Evolutionary conservation across 345 rosid species (phyloP), one percentile per base, ranked within the genome.

Genomic region (Eucalyptus tenuipes): DNA sequence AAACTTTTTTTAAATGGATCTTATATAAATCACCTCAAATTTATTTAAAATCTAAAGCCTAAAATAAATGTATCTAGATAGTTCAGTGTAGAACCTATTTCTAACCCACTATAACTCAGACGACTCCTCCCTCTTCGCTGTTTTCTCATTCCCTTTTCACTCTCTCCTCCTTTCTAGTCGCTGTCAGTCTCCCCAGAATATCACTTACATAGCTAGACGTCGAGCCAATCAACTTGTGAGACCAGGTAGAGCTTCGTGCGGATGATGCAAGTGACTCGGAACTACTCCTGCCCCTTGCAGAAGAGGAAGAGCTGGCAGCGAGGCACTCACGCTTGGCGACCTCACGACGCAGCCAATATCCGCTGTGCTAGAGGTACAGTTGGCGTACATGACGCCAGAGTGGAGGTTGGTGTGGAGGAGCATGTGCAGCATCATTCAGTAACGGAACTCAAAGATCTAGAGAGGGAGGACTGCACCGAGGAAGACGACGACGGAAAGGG

Each of bases 351-450:
- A 55, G 61, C 61, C 29, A 55, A 10, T 24, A 22, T 55, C 50
- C 3, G 12, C 29, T 24, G 61, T 55, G 61, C 61, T 16, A 24
- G 61, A 55, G 13, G 29, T 24, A 55, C 27, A 5, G 29, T 24
- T 10, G 29, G 61, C 29, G 29, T 55, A 55, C 61, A 55, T 55
- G 29, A 55, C 6, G 29, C 61, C 99, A 4, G 96, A 97, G 3
- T 95, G 95, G 87, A 96, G 96, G 93, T 96, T 99, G 31, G 98
- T 92, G 8, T 94, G 95, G 90, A 97, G 99, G 90, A 96, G 98
- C 5, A 98, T 95, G 91, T 96, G 97, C 97, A 96, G 95, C 99
- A 96, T 96, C 92, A 94, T 96, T 87, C 99, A 95, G 94, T 96
- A 96, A n/a, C 98, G 98, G 94, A 94, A 96, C 88, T 96, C 61